Conservation (phyloP, 441 rosid species). For the Codiaeum variegatum region DNA sequence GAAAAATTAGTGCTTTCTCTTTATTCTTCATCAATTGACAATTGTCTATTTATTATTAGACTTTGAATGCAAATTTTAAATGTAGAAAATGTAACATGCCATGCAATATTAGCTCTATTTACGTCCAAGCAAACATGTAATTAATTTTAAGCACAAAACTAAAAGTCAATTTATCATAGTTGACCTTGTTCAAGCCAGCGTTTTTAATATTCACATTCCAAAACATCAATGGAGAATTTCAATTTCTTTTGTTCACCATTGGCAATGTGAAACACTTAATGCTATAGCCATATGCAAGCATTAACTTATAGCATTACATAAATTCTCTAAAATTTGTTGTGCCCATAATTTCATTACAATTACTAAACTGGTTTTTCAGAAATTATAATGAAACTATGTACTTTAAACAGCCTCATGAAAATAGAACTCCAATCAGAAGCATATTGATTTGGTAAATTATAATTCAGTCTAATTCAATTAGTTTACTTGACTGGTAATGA, state of each 20-base stretch:
- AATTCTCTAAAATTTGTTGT: not conserved
- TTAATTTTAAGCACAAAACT: no score
- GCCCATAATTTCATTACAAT: not conserved
- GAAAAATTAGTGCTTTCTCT: no score
- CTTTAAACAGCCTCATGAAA: no score
- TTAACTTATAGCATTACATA: not conserved
- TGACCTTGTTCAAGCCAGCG: not conserved
- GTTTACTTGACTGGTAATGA: not conserved
- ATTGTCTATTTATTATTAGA: no score
- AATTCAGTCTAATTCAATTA: not conserved
- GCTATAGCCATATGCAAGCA: not conserved
- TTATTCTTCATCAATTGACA: no score
- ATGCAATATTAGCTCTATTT: no score
- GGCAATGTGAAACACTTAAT: not conserved
- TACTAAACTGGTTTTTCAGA: no score
- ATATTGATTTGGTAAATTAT: not conserved
- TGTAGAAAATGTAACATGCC: no score
- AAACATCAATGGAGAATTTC: slow-evolving; percentile 1
- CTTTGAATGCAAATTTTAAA: no score
- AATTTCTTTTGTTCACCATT: not conserved
- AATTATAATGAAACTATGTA: no score
- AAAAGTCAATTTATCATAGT: no score
- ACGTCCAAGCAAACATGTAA: no score
- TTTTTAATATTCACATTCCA: not conserved
- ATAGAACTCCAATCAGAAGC: not conserved